Conservation (phyloP, 1,284 basidiomycete species). For the Cystobasidium sp. region DNA sequence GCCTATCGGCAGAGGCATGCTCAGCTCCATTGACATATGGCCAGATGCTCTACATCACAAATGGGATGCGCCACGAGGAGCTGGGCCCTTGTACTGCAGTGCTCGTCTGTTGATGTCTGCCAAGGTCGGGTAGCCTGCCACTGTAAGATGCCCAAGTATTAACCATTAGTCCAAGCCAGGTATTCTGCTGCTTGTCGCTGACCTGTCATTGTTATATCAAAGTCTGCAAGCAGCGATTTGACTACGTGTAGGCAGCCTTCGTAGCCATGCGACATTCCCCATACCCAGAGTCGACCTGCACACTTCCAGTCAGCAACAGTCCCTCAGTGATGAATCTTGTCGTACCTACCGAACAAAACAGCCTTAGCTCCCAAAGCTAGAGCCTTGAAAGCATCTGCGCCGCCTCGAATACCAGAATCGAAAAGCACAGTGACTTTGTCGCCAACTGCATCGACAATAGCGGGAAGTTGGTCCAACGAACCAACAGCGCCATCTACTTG, state of each 20-base stretch:
- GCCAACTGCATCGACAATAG: slow-evolving; percentile 62
- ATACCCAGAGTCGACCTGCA: slow-evolving; percentile 47
- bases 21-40: too few relatives aligned
- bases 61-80: background rate
- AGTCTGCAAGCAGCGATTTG: slow-evolving; percentile 68
- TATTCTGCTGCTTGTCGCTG: background rate
- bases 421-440: slow-evolving; percentile 71
- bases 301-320: too few relatives aligned
- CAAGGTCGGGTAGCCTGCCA: slow-evolving; percentile 24
- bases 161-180: background rate
- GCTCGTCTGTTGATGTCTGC: slow-evolving; percentile 19
- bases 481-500: slow-evolving; percentile 79
- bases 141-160: too few relatives aligned
- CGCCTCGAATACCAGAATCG: slow-evolving; percentile 63
- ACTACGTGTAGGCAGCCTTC: slow-evolving; percentile 53
- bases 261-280: slow-evolving; percentile 48
- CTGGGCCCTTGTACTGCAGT: slow-evolving; percentile 11
- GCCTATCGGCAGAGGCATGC: too few relatives aligned
- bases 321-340: background rate
- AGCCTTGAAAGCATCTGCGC: slow-evolving; percentile 54
- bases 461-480: slow-evolving; percentile 69
- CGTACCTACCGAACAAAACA: slow-evolving; percentile 49
- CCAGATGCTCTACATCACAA: slow-evolving; percentile 7
- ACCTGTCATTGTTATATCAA: slow-evolving; percentile 72
- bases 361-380: slow-evolving; percentile 54